phyloP scores from a whole-genome alignment of 495 filamentous ascomycete genomes.

The Hypoxylon intermedium region DNA sequence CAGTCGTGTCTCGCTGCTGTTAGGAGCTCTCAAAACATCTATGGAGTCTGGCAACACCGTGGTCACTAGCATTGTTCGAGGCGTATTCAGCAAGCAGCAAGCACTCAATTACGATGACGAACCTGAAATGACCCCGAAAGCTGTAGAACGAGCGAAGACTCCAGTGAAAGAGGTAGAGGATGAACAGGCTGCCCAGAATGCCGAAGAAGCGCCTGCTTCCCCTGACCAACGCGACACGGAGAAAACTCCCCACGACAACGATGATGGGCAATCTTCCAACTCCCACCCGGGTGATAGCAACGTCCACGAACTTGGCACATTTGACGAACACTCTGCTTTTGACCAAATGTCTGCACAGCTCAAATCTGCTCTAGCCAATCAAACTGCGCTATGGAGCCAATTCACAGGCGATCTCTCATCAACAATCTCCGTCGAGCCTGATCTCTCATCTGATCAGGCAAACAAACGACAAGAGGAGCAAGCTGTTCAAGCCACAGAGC shows the following conservation, averaged over 20 bases:
- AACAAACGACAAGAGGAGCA: neutral
- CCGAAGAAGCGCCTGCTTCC: constrained; percentile 5
- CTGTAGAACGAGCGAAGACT: neutral
- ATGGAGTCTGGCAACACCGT: constrained; percentile 37
- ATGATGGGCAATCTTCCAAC: neutral
- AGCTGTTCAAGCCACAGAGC: neutral
- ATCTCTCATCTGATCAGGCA: constrained; percentile 1
- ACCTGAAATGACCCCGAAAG: constrained; percentile 10
- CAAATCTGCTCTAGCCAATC: constrained; percentile 38
- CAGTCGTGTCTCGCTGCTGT: constrained; percentile 29
- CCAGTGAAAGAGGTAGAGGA: constrained; percentile 1
- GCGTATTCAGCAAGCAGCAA: constrained; percentile 35
- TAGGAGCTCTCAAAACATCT: constrained; percentile 32
- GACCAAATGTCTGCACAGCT: constrained; percentile 29
- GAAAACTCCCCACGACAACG: neutral
- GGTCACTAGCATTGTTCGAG: constrained; percentile 33
- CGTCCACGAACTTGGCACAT: neutral
- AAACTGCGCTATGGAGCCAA: constrained; percentile 24
- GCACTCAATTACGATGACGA: constrained; percentile 40
- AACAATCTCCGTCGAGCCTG: neutral
- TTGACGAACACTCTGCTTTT: constrained; percentile 12
- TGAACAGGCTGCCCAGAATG: neutral
- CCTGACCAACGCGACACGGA: neutral
- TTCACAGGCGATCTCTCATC: constrained; percentile 8
- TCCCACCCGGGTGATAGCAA: neutral